Evolutionary conservation across 768 basidiomycete species (phyloP), one percentile per base, ranked within the genome.

Genomic region (Agaricus bisporus): DNA sequence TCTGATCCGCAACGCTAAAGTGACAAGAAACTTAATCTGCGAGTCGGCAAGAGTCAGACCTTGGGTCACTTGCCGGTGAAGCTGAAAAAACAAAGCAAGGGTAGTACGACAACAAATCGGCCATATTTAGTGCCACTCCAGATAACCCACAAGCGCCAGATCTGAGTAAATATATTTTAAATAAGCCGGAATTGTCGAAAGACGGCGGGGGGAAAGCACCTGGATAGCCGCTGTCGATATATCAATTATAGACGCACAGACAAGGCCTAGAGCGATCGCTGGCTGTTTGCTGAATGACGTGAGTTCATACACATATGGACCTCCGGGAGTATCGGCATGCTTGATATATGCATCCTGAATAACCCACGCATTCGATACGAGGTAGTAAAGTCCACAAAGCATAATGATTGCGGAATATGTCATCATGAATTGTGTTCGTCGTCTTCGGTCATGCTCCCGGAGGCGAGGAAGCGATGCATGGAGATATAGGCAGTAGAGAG

Each of bases 21-120:
- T 5, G 2, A 3, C 15, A 1, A 3, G 6, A 2, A 5, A 15
- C n/a, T 32, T 1, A 6, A 3, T 4, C 6, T 2, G 17, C 4
- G 12, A 39, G 12, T 2, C 4, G 8, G 7, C 14, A 6, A 39
- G 7, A 9, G 3, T n/a, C n/a, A n/a, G n/a, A 6, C 8, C 2
- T 32, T 15, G 17, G 6, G 22, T 5, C 2, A 36, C 12, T 15
- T 39, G 12, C 38, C 38, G 8, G 10, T 12, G 17, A 17, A 39
- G 38, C 15, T 15, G 1, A 39, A 39, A 15, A 12, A 12, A 39
- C 14, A 14, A 3, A 39, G 10, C 6, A 7, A 1, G 12, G 38
- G 38, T 2, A 39, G 15, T 4, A 39, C 6, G 5, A n/a, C 15
- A n/a, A n/a, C 17, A 15, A 39, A 15, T 5, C 5, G 7, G 17